A percentile compares a stretch with the other conserved stretches of the same genome.
phyloP scores from a whole-genome alignment of 176 grass and related monocot species.

The Ensete ventricosum region DNA sequence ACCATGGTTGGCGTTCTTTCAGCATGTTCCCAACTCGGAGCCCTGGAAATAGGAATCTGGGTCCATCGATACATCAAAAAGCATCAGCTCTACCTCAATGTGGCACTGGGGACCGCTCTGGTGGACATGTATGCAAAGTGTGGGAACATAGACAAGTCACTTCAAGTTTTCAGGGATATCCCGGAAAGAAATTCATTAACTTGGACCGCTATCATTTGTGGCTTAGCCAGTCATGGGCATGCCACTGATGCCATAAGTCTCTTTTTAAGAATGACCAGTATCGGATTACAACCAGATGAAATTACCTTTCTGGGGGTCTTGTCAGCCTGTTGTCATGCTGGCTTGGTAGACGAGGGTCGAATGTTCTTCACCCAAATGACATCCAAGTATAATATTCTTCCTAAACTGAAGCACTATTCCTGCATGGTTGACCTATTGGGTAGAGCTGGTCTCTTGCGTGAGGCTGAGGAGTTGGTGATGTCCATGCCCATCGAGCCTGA shows the following conservation, averaged over 20 bases:
- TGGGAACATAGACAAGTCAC: slow-evolving; percentile 53
- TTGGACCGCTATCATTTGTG: slow-evolving; percentile 62
- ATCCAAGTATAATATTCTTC: slow-evolving; percentile 45
- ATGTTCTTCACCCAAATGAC: slow-evolving; percentile 44
- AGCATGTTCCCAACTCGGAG: slow-evolving; percentile 55
- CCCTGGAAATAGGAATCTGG: slow-evolving; percentile 64
- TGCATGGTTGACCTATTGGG: slow-evolving; percentile 84
- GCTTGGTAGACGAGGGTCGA: slow-evolving; percentile 46
- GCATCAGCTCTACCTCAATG: slow-evolving; percentile 32
- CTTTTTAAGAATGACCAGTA: slow-evolving; percentile 52
- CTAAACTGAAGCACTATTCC: slow-evolving; percentile 70
- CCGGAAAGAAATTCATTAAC: slow-evolving; percentile 57
- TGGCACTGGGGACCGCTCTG: slow-evolving; percentile 50
- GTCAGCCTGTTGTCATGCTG: slow-evolving; percentile 72
- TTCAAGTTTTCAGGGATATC: slow-evolving; percentile 40
- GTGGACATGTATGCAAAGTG: slow-evolving; percentile 88
- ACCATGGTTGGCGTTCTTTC: slow-evolving; percentile 61
- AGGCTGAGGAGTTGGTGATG: slow-evolving; percentile 66
- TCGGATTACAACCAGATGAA: slow-evolving; percentile 49
- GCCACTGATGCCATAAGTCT: slow-evolving; percentile 43
- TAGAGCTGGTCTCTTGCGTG: slow-evolving; percentile 48
- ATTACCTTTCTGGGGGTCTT: slow-evolving; percentile 64
- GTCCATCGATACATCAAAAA: slow-evolving; percentile 47
- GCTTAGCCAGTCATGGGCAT: slow-evolving; percentile 55
- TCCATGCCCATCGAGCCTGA: slow-evolving; percentile 63